Conservation (phyloP, 208 protist species). For the Trypanosoma lewisi region DNA sequence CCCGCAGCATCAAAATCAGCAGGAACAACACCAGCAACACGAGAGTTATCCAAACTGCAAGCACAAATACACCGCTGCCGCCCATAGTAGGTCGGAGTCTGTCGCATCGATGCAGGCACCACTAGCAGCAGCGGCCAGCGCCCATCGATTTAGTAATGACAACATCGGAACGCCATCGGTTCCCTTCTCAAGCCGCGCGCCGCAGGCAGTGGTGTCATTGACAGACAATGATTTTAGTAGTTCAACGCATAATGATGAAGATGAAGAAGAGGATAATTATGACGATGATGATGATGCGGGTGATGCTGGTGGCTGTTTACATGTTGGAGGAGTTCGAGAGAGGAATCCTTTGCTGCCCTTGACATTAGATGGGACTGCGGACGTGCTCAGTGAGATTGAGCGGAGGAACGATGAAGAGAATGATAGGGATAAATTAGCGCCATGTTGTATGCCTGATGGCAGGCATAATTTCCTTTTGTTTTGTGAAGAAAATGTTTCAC, state of each 20-base stretch:
- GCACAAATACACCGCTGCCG: neutral
- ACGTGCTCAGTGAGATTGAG: neutral
- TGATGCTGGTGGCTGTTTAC: too few species aligned
- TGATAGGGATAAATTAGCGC: too few species aligned
- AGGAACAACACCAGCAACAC: neutral
- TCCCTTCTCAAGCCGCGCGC: conserved; percentile 1
- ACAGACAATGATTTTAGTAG: neutral
- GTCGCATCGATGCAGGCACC: neutral
- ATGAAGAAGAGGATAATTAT: too few species aligned
- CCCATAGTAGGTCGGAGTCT: conserved; percentile 3
- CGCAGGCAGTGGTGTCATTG: neutral
- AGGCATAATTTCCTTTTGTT: neutral
- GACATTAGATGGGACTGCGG: neutral
- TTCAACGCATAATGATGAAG: neutral
- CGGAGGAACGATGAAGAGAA: neutral
- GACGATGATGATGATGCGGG: too few species aligned
- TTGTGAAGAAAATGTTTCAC: neutral
- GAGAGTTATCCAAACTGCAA: neutral
- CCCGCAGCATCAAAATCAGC: too few species aligned
- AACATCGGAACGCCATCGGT: conserved; percentile 11
- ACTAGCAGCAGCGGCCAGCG: neutral
- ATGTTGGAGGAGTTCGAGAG: neutral
- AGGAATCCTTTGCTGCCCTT: neutral
- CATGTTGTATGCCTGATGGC: too few species aligned
- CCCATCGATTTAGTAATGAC: neutral